Percentiles rank a stretch among this genome's conserved stretches.
phyloP scores from a whole-genome alignment of 2,329 filamentous ascomycete species.

The Pseudopithomyces chartarum region DNA sequence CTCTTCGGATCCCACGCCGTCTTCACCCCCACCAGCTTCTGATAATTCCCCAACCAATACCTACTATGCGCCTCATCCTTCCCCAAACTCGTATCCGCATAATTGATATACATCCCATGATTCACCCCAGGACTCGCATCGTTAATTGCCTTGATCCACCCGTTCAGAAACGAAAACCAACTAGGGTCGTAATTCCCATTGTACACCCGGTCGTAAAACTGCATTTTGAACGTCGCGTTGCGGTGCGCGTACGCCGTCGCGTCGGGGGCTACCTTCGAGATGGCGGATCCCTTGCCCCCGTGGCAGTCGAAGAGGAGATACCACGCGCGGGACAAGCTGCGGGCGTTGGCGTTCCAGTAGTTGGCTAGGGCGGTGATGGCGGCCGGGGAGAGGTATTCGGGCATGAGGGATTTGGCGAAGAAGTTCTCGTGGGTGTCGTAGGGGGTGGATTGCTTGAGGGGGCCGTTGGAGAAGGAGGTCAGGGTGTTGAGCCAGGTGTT shows the following conservation, averaged over 20 bases:
- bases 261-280: constrained; percentile 15
- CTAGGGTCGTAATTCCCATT: constrained; percentile 34
- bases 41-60: constrained; percentile 49
- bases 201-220: constrained; percentile 28
- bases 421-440: constrained; percentile 35
- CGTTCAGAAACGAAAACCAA: constrained; percentile 44
- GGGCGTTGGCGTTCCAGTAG: constrained; percentile 30
- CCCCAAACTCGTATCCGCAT: constrained; percentile 53
- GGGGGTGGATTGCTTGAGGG: constrained; percentile 21
- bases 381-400: constrained; percentile 19
- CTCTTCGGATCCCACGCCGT: constrained; percentile 40
- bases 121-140: constrained; percentile 25
- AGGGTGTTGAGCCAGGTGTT: constrained; percentile 30
- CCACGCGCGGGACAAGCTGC: constrained; percentile 21
- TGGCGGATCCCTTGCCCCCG: constrained; percentile 24
- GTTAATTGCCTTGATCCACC: constrained; percentile 43
- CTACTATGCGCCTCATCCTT: constrained; percentile 49
- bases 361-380: constrained; percentile 25
- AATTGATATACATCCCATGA: constrained; percentile 58
- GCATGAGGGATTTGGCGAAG: constrained; percentile 35
- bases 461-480: constrained; percentile 24
- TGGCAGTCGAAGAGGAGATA: constrained; percentile 36
- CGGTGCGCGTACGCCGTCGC: constrained; percentile 32
- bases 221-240: constrained; percentile 33
- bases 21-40: constrained; percentile 39